Base-by-base conservation (phyloP, 768 basidiomycete species). In the Naganishia onofrii region DNA sequence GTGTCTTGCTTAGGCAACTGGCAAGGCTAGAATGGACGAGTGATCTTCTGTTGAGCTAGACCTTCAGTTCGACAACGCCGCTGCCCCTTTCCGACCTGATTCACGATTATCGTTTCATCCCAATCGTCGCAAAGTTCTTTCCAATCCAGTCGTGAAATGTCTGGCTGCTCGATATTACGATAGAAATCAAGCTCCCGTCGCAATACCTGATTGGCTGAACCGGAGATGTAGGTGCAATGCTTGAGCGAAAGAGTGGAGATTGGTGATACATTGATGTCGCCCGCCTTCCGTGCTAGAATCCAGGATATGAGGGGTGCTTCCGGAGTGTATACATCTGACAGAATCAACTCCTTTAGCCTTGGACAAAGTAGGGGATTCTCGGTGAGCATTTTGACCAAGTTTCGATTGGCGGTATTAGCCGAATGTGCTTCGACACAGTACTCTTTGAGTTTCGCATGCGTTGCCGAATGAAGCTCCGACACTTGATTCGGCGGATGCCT, bases 171-270 rank as follows among this genome's bases (percentile, higher is more conserved):
- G 15, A 53, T n/a, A 17, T 8, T 53, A 1, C 1, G 8, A 29
- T 15, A 53, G 4, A 8, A 1, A 3, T 10, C 15, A 17, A 53
- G 6, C n/a, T 53, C 23, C 9, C n/a, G 52, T 8, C 7, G 23
- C 23, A 53, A n/a, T 23, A 9, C 2, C 28, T 29, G 52, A 29
- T 15, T 23, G 52, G 3, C n/a, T 23, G 52, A 23, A 2, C 8
- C n/a, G 52, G 52, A 53, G n/a, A 53, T 53, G 52, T 15, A 53
- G 10, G 52, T 53, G 52, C 52, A 53, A 15, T 53, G 52, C 9
- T 23, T 29, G 12, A 53, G 52, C 8, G 8, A 12, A 8, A 53
- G 52, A 23, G 52, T 53, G 6, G 3, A 7, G 17, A 53, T 53
- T 53, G n/a, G 23, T 29, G 52, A 23, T 23, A 53, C 52, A 8